phyloP scores from a whole-genome alignment of 1,139 yeast genomes.

The Taphrina deformans region DNA sequence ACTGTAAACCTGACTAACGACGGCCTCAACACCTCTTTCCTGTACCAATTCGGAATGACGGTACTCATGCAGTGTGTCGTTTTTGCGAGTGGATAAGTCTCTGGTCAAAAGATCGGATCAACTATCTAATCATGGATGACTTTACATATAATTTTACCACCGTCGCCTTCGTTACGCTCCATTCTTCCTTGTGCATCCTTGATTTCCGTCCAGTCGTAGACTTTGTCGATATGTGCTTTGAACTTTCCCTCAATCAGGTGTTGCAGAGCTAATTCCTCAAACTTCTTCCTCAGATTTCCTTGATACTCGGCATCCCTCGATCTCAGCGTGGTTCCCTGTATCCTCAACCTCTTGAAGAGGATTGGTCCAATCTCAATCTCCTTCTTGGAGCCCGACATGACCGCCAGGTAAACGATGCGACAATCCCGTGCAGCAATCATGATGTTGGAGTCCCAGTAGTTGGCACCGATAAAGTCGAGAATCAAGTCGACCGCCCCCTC shows the following conservation, averaged over 20 bases:
- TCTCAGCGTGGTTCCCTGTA: constrained; percentile 46
- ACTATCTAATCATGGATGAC: constrained; percentile 26
- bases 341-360: constrained; percentile 42
- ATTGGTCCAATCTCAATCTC: constrained; percentile 41
- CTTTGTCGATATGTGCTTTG: constrained; percentile 41
- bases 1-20: no score
- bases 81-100: no score
- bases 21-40: no score
- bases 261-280: constrained; percentile 42
- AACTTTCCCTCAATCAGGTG: constrained; percentile 42
- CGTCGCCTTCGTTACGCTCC: constrained; percentile 44
- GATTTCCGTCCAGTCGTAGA: constrained; percentile 42
- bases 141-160: constrained; percentile 43
- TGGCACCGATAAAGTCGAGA: constrained; percentile 47
- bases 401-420: constrained; percentile 43
- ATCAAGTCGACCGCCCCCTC: constrained; percentile 42
- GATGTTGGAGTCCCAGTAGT: constrained; percentile 42
- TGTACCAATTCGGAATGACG: no score
- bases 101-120: no score
- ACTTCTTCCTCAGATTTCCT: constrained; percentile 40
- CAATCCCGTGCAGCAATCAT: constrained; percentile 43
- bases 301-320: constrained; percentile 42
- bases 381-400: constrained; percentile 42
- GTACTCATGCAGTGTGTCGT: no score
- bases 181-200: constrained; percentile 44